Percentiles rank a stretch among this genome's conserved stretches.
Conservation (phyloP, 345 rosid species). For the Clausena lansium region DNA sequence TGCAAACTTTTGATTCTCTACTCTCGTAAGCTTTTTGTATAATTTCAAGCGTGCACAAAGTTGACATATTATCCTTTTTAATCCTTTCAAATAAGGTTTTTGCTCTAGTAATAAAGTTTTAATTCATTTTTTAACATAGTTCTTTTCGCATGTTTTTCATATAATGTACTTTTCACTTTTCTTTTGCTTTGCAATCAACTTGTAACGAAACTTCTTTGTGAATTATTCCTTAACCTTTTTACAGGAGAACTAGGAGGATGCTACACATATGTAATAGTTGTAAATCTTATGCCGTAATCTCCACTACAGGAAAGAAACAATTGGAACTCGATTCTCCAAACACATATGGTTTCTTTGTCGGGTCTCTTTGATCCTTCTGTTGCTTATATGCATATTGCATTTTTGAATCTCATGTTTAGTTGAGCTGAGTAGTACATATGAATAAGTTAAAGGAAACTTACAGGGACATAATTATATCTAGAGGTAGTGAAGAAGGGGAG, state of each 20-base stretch:
- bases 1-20: background rate
- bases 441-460: conserved; percentile 14
- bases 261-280: background rate
- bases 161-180: background rate
- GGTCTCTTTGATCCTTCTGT: background rate
- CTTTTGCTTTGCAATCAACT: background rate
- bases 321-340: background rate
- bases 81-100: background rate
- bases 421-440: conserved; percentile 16
- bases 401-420: background rate
- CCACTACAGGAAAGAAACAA: background rate
- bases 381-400: background rate
- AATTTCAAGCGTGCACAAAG: too few relatives aligned
- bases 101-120: too few relatives aligned
- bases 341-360: background rate
- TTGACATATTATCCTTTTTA: background rate
- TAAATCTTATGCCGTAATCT: background rate
- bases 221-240: background rate
- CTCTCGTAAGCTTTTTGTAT: background rate
- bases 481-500: conserved; percentile 25
- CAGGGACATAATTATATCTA: conserved; percentile 33
- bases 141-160: background rate
- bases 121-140: background rate
- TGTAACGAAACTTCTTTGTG: conserved; percentile 3
- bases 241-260: background rate